phyloP scores from a whole-genome alignment of 805 yeast species.

The Alloascoidea africana region DNA sequence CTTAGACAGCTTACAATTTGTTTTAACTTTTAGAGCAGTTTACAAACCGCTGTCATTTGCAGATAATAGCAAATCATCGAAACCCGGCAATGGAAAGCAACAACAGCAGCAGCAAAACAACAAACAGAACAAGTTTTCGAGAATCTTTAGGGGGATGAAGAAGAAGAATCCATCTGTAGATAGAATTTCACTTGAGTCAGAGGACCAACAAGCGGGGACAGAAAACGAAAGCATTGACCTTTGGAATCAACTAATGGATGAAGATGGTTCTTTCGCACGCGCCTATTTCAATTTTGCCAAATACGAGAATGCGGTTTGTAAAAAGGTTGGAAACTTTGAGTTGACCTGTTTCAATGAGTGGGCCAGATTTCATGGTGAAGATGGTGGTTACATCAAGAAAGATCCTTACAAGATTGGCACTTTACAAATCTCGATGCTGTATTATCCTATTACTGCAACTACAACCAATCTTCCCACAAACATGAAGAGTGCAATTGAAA shows the following conservation, averaged over 20 bases:
- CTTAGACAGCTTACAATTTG: constrained; percentile 35
- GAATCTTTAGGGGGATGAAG: constrained; percentile 22
- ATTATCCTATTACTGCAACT: constrained; percentile 36
- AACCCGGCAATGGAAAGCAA: no score
- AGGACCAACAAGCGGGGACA: no score
- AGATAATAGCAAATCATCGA: no score
- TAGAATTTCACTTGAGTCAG: no score
- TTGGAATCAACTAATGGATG: constrained; percentile 45
- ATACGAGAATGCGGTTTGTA: constrained; percentile 31
- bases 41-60: no score
- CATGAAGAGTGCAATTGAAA: constrained; percentile 27
- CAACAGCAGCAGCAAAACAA: constrained; percentile 1
- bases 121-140: constrained; percentile 10
- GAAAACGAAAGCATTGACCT: no score
- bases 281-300: constrained; percentile 38
- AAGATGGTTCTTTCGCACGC: constrained; percentile 70
- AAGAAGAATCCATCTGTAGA: constrained; percentile 18
- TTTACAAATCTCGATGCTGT: constrained; percentile 39
- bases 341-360: constrained; percentile 55
- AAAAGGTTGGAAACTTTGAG: constrained; percentile 26
- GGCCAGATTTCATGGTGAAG: constrained; percentile 21
- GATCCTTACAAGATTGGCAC: constrained; percentile 30
- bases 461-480: constrained; percentile 40
- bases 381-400: neutral
- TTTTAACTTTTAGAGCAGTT: constrained; percentile 48